These are phyloP conservation scores for Xylaria polymorpha DNA, from an alignment of 2,329 filamentous ascomycete genomes.

Conservation along the genomic window DNA sequence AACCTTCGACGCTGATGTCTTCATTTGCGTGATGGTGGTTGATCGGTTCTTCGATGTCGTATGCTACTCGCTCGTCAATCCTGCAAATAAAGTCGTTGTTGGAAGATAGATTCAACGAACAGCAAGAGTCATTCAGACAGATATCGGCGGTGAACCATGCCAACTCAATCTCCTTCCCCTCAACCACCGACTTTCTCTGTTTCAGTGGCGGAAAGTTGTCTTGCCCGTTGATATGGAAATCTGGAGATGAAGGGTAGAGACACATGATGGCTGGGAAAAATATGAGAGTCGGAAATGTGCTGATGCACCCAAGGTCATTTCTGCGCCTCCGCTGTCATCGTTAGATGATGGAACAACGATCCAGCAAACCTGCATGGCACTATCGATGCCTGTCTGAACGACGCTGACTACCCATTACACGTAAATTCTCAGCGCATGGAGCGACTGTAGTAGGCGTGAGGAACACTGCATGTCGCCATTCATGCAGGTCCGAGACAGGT, in stretches of 20 bases:
- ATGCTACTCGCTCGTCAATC: not conserved
- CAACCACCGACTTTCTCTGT: not conserved
- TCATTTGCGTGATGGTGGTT: not conserved
- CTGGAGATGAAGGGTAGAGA: not conserved
- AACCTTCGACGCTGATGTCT: not conserved
- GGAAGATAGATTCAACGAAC: not conserved
- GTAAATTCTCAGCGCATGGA: not conserved
- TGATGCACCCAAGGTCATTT: not conserved
- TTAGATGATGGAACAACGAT: not conserved
- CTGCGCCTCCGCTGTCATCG: too few relatives aligned
- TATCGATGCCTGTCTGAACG: not conserved
- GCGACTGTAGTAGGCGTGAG: not conserved
- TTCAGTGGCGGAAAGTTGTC: not conserved
- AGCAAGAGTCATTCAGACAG: not conserved
- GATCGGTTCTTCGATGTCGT: conserved; percentile 2
- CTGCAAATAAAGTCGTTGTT: too few relatives aligned
- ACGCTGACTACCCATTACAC: not conserved
- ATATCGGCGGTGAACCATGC: not conserved
- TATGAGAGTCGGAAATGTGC: not conserved
- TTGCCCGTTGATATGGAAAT: not conserved
- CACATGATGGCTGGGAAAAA: not conserved
- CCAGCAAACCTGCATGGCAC: not conserved
- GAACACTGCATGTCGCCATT: not conserved
- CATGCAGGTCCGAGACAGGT: not conserved
- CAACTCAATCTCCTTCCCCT: not conserved